Evolutionary conservation across 2,329 filamentous ascomycete species (phyloP).

Genomic region (Verticillium zaregamsianum): DNA sequence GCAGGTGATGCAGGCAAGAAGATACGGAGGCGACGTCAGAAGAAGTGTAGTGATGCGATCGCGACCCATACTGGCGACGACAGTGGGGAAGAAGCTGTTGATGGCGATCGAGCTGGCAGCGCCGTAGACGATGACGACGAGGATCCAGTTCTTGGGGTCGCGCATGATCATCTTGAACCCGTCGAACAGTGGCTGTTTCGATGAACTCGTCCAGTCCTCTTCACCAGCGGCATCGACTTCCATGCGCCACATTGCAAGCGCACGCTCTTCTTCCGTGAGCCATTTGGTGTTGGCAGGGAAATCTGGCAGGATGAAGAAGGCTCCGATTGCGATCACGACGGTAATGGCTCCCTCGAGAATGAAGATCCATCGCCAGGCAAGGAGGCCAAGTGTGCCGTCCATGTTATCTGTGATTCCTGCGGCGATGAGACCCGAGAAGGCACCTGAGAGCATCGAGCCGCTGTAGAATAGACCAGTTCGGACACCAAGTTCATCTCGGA

Average conservation of each 20-base stretch:
- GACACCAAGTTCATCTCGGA: conserved; percentile 9
- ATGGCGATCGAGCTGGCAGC: conserved; percentile 15
- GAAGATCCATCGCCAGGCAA: conserved; percentile 62
- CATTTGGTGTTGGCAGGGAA: conserved; percentile 43
- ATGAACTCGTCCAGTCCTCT: conserved; percentile 14
- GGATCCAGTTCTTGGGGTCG: conserved; percentile 18
- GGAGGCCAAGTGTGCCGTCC: conserved; percentile 6
- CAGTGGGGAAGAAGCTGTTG: conserved; percentile 18
- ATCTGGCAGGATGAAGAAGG: conserved; percentile 61
- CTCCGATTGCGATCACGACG: conserved; percentile 33
- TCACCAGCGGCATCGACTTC: conserved; percentile 15
- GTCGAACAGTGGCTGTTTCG: conserved; percentile 11
- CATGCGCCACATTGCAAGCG: conserved; percentile 17
- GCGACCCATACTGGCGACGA: conserved; percentile 9
- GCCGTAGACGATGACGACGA: conserved; percentile 15
- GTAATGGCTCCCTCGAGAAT: conserved; percentile 69
- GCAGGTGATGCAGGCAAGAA: conserved; percentile 3
- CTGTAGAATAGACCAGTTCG: conserved; percentile 11
- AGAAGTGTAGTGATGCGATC: conserved; percentile 13
- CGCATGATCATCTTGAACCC: conserved; percentile 15
- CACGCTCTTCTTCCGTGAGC: conserved; percentile 15
- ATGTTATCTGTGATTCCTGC: conserved; percentile 30
- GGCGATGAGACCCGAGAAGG: conserved; percentile 16
- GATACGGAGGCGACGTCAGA: conserved; percentile 23
- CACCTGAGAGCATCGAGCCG: conserved; percentile 16